These are phyloP conservation scores for Boletales sp. DNA, from an alignment of 768 basidiomycete species.

Conservation along the genomic window DNA sequence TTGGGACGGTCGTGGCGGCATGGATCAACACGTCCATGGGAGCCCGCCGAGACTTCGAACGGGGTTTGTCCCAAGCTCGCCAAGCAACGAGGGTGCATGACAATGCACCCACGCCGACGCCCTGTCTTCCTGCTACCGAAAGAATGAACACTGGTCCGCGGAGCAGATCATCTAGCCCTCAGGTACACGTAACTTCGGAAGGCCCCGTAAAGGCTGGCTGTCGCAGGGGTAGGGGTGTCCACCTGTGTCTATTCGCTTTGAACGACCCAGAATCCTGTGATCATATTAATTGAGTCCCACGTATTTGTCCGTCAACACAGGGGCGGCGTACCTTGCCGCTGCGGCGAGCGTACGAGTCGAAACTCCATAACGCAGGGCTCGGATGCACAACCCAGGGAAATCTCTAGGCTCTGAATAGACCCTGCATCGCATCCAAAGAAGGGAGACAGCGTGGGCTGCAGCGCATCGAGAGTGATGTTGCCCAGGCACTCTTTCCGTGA, in stretches of 20 bases:
- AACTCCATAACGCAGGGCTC: conserved; percentile 24
- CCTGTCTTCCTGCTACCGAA: no score
- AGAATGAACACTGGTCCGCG: no score
- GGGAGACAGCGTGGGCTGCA: conserved; percentile 4
- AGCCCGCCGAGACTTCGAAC: no score
- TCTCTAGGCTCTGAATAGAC: conserved; percentile 19
- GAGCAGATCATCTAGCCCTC: background rate
- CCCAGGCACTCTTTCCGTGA: conserved; percentile 13
- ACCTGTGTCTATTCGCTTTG: conserved; percentile 14
- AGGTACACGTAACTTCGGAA: background rate
- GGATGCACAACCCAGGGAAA: conserved; percentile 17
- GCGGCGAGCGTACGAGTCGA: conserved; percentile 11
- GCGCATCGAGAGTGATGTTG: conserved; percentile 14
- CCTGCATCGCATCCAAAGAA: conserved; percentile 12
- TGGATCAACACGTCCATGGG: no score
- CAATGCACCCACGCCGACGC: no score
- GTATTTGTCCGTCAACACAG: background rate
- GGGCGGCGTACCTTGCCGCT: conserved; percentile 15
- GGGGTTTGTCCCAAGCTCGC: no score
- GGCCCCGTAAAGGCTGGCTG: no score
- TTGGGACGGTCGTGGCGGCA: no score
- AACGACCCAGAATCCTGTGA: conserved; percentile 15
- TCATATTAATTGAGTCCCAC: background rate
- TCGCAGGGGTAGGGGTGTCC: no score
- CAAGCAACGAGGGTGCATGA: no score